Evolutionary conservation across 1,139 yeast genomes (phyloP).

Genomic region (Yamadazyma buinensis): DNA sequence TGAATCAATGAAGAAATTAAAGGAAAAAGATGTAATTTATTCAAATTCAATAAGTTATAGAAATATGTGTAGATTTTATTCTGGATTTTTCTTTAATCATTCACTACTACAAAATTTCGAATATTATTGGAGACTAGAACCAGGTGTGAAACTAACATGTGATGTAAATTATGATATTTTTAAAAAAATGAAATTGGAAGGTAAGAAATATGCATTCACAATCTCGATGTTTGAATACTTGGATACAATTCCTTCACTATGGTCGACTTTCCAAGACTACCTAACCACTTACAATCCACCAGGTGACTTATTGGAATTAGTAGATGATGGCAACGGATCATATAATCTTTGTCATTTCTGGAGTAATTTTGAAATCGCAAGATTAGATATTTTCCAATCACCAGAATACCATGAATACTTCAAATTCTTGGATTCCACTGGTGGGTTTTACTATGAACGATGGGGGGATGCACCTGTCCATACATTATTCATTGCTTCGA

Average conservation of each 20-base stretch:
- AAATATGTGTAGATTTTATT: conserved; percentile 35
- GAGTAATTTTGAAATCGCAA: conserved; percentile 38
- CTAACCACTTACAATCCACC: conserved; percentile 1
- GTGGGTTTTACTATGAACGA: conserved; percentile 38
- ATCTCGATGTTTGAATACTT: conserved; percentile 30
- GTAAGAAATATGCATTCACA: conserved; percentile 25
- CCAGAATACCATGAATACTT: conserved; percentile 23
- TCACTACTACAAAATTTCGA: conserved; percentile 26
- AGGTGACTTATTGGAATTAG: conserved; percentile 9
- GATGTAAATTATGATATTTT: conserved; percentile 30
- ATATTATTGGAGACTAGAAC: conserved; percentile 36
- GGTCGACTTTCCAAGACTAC: conserved; percentile 21
- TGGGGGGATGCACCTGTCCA: conserved; percentile 46
- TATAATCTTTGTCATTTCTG: conserved; percentile 39
- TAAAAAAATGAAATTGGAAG: conserved; percentile 18
- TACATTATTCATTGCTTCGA: conserved; percentile 25
- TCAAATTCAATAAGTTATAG: conserved; percentile 31
- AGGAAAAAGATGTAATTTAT: conserved; percentile 19
- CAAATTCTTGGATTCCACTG: conserved; percentile 23
- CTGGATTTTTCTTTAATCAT: conserved; percentile 33
- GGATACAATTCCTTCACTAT: conserved; percentile 30
- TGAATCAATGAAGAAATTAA: conserved; percentile 9
- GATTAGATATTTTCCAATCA: conserved; percentile 22
- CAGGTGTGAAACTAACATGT: conserved; percentile 27
- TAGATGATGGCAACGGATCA: conserved; percentile 19